Conservation (phyloP, 2,329 filamentous ascomycete species). For the Colletotrichum sp. region DNA sequence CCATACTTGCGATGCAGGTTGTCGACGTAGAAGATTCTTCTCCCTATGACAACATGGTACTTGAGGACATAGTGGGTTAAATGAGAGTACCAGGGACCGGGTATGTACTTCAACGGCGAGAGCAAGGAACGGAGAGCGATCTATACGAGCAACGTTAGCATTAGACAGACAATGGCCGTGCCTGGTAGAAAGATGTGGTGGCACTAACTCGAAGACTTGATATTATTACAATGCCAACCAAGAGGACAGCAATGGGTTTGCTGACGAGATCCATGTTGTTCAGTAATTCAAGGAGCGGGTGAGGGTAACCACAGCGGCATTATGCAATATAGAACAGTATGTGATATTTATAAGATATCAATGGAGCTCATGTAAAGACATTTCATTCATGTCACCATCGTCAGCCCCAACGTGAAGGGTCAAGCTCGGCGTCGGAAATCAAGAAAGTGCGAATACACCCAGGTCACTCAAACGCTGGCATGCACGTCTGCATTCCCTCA, state of each 20-base stretch:
- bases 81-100: neutral
- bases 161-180: neutral
- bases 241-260: neutral
- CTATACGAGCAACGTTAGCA: neutral
- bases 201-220: neutral
- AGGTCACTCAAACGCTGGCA: neutral
- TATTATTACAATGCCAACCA: neutral
- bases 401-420: neutral
- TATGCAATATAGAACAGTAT: neutral
- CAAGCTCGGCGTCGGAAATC: neutral
- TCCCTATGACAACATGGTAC: constrained; percentile 29
- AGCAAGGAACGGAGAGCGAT: neutral
- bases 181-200: neutral
- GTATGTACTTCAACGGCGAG: neutral
- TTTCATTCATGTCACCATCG: neutral
- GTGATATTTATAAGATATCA: neutral
- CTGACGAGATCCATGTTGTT: neutral
- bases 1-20: constrained; percentile 54
- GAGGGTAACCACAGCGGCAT: neutral
- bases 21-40: constrained; percentile 54
- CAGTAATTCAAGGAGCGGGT: neutral
- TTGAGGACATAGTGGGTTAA: neutral
- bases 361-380: neutral
- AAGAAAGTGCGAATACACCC: neutral
- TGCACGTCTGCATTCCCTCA: neutral